Percentiles rank a stretch among this genome's conserved stretches.
Conservation (phyloP, 1,139 yeast species). For the Kluyveromyces sp. region DNA sequence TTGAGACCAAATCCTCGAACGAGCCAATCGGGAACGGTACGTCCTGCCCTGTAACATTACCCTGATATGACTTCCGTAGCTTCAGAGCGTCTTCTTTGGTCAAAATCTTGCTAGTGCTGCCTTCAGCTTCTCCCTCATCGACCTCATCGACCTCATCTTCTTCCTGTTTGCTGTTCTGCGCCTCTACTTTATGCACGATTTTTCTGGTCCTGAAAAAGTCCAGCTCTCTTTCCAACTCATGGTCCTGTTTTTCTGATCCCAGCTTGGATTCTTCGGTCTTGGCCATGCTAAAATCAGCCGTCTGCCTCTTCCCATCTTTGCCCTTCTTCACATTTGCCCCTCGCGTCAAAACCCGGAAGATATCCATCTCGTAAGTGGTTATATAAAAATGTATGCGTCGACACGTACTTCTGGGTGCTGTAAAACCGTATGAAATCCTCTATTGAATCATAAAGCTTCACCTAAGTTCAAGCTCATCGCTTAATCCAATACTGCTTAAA, state of each 20-base stretch:
- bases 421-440: no score
- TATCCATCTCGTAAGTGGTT: no score
- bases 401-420: no score
- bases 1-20: constrained; percentile 65
- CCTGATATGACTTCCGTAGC: constrained; percentile 49
- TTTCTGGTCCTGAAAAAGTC: constrained; percentile 64
- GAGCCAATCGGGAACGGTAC: constrained; percentile 84
- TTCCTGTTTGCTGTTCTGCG: constrained; percentile 23
- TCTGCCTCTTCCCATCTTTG: constrained; percentile 16
- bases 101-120: constrained; percentile 39
- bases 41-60: constrained; percentile 70
- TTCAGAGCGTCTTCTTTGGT: constrained; percentile 50
- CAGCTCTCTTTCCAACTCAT: constrained; percentile 51
- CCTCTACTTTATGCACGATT: constrained; percentile 27
- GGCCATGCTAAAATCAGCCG: constrained; percentile 25
- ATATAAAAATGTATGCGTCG: no score
- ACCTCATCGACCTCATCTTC: constrained; percentile 22
- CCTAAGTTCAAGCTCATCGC: constrained; percentile 7
- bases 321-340: constrained; percentile 64
- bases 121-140: constrained; percentile 32
- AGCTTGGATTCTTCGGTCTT: constrained; percentile 26
- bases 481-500: background rate
- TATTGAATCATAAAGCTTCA: no score
- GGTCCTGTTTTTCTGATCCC: constrained; percentile 17
- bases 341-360: constrained; percentile 73